Base-by-base conservation (phyloP, 2,329 filamentous ascomycete genomes). In the Ascomycota sp. region DNA sequence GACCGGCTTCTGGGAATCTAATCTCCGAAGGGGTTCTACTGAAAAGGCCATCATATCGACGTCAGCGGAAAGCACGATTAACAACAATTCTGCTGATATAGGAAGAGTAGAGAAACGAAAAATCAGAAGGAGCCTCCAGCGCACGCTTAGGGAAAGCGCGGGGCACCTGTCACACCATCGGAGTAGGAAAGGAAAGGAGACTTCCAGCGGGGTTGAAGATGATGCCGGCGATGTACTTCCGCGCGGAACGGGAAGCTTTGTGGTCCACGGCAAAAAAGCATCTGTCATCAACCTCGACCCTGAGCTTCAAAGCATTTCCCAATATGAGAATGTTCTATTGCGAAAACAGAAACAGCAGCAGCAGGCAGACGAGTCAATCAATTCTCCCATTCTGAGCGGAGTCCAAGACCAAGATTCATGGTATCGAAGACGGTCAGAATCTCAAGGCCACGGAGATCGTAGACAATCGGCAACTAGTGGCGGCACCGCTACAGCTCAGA, bases 241-340 rank as follows among this genome's bases (percentile, higher is more conserved):
- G 6, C 72, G 89, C 28, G 76, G 77, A 9, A 71, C 79, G 9
- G 82, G 82, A 5, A 92, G 81, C 42, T 98, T 98, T 50, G 92
- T 89, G 4, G 75, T 98, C 4, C 89, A 98, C 45, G 86, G 89
- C 35, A 98, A 95, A 59, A 95, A 98, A 52, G 89, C 89, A 3
- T 93, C 83, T 1, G 80, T 98, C 32, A 81, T 98, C 40, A 91
- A 81, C n/a, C 91, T 98, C 47, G 83, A 85, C 7, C 73, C 75
- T n/a, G 86, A 93, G 41, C 74, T 93, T 57, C 75, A 86, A 43
- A 75, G 67, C 34, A 69, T 85, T 52, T 65, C 75, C 1, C 64
- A 71, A 0, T 79, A 86, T 35, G 77, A 85, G 43, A 70, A 75
- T 23, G 55, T 81, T 68, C 72, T 33, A 57, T 74, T 29, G n/a